Base-by-base conservation (phyloP, 176 grass and related monocot genomes). In the Zoysia japonica region DNA sequence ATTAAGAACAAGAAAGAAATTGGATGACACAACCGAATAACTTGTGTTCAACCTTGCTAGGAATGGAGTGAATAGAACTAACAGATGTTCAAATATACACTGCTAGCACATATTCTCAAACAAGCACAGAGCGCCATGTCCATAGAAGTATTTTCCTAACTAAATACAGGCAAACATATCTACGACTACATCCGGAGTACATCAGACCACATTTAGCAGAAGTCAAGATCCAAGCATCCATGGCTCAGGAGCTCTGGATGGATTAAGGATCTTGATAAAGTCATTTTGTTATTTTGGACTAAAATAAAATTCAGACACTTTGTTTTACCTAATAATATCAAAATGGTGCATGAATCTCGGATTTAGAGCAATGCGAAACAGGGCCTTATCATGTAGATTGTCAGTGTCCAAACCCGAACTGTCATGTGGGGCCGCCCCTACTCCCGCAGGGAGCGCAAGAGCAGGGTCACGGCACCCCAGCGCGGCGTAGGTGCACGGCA, bases 1-100 rank as follows among this genome's bases (percentile, higher is more conserved):
- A 72, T 71, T 57, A 78, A 16, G 60, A 83, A 68, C 67, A 75
- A 59, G 9, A 76, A 78, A 54, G n/a, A 51, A 75, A 86, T 72
- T 46, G 1, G 62, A 47, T 69, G 49, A 60, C 61, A 8, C 20
- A 67, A 75, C 64, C 61, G 43, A 71, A 79, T n/a, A 17, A 28
- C 41, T 20, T 54, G 68, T 76, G 60, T 50, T 73, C 74, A 7
- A 63, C 46, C 41, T 49, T 54, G 68, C 41, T 19, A 67, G 11
- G 42, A 79, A 79, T 35, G 41, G 42, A 66, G 16, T 59, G 16
- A 85, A 72, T 7, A 77, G 61, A 39, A 78, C 71, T 81, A 55
- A 39, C n/a, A 82, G 2, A 80, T 68, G 13, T 43, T 54, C 69
- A 49, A 19, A 76, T 28, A 72, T 69, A 62, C 16, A 82, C 64